Evolutionary conservation across 805 yeast species (phyloP), one percentile per base, ranked within the genome.

Genomic region (Candida michaelii): DNA sequence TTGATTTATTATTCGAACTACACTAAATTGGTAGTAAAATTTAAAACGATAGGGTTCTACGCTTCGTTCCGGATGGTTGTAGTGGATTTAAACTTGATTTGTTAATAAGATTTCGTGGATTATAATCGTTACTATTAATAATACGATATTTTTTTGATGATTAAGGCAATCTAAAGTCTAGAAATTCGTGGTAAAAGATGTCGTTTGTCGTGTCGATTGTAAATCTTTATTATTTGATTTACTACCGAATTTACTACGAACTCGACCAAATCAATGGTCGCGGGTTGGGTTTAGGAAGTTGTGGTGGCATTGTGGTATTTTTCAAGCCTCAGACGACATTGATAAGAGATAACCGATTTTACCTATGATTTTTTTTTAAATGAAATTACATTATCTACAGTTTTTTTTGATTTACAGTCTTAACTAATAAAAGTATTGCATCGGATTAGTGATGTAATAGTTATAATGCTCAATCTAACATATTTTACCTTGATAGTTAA

Each of bases 151-250:
- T 21, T 34, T 34, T 34, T 34, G 37, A 34, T 34, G 37, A 34
- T 34, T 34, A 34, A 34, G 37, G 37, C 37, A 34, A 34, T 34
- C 23, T 34, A 34, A 34, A 13, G 37, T 34, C 37, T 34, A 21
- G 37, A 21, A 34, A 34, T 34, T 34, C 37, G 37, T 34, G 37
- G 37, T 34, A 4, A 34, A 4, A 13, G 37, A 34, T 34, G 37
- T 34, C 37, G 37, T 7, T 21, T 15, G 37, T 18, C 29, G 37
- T 34, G 37, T 25, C 9, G 8, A 17, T 7, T 16, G 33, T 30
- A 30, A 16, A 30, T 30, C 33, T 12, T 30, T 21, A 21, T 21
- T 21, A 21, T 21, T 21, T 21, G 23, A 21, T 5, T 8, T 21
- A 21, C 23, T 21, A 21, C 27, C 27, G 4, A 25, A n/a, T 10